Evolutionary conservation across 208 protist species (phyloP).

Genomic region (Tritrichomonas foetus): DNA sequence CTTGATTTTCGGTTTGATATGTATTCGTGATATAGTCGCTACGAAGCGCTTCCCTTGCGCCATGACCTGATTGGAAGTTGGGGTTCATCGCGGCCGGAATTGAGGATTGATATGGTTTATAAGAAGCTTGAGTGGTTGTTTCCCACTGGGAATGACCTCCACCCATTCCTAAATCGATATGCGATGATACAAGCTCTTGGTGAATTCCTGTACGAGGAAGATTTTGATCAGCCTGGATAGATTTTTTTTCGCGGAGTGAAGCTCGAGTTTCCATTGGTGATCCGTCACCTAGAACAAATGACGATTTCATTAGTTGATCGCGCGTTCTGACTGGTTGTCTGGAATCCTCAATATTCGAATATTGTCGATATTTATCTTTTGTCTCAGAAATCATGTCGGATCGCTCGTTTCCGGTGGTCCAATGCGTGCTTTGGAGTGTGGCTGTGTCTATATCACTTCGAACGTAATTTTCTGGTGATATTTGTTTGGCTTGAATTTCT

Average conservation of each 20-base stretch:
- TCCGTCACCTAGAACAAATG: not conserved
- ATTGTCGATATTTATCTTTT: not conserved
- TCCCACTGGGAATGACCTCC: not conserved
- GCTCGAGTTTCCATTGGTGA: slow-evolving; percentile 20
- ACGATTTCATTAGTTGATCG: not conserved
- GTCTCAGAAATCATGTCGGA: not conserved
- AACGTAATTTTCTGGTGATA: not conserved
- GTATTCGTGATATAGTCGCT: not conserved
- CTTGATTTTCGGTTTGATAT: not conserved
- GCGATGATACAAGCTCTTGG: not conserved
- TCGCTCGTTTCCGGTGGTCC: not conserved
- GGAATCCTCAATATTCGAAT: not conserved
- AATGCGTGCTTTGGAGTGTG: not conserved
- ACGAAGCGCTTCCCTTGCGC: not conserved
- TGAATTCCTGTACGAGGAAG: too few species aligned
- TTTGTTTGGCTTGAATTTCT: not conserved
- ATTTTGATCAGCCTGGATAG: too few species aligned
- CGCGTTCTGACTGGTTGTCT: not conserved
- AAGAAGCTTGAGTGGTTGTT: not conserved
- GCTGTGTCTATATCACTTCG: not conserved
- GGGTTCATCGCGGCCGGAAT: not conserved
- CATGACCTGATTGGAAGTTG: not conserved
- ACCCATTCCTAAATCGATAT: not conserved
- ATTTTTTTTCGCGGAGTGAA: not conserved
- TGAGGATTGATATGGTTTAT: too few species aligned